Conservation (phyloP, 2,329 filamentous ascomycete species). For the Aspergillus bombycis region DNA sequence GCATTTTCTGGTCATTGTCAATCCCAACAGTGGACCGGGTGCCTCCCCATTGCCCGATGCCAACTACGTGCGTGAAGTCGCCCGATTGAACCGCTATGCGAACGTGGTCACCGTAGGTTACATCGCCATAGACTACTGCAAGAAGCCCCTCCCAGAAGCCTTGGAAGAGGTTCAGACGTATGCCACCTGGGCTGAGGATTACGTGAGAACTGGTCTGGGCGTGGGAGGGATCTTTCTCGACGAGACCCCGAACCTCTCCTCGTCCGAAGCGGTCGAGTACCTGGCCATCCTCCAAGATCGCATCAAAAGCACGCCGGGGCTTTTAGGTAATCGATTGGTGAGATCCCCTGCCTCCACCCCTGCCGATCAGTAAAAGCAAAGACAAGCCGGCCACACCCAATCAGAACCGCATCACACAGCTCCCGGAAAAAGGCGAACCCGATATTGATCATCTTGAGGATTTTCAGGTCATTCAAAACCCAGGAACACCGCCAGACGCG, state of each 20-base stretch:
- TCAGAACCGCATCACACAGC: too few relatives aligned
- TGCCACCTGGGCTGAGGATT: slow-evolving; percentile 15
- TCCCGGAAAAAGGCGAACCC: not conserved
- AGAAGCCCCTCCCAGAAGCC: slow-evolving; percentile 18
- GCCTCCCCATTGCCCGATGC: slow-evolving; percentile 14
- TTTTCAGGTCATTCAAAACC: slow-evolving; percentile 21
- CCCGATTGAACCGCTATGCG: slow-evolving; percentile 18
- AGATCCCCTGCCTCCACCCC: slow-evolving; percentile 2
- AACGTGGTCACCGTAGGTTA: slow-evolving; percentile 28
- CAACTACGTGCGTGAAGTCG: slow-evolving; percentile 19
- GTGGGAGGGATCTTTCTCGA: slow-evolving; percentile 22
- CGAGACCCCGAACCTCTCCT: slow-evolving; percentile 20
- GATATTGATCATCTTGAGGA: not conserved
- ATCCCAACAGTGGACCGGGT: slow-evolving; percentile 24
- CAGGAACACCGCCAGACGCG: slow-evolving; percentile 19
- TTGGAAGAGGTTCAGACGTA: slow-evolving; percentile 23
- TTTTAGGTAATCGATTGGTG: slow-evolving; percentile 17
- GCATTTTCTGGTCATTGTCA: slow-evolving; percentile 21
- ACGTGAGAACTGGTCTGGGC: slow-evolving; percentile 13
- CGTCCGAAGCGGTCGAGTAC: slow-evolving; percentile 12
- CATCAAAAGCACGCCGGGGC: slow-evolving; percentile 12
- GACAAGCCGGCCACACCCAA: too few relatives aligned
- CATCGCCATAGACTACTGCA: slow-evolving; percentile 28
- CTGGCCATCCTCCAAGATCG: slow-evolving; percentile 2
- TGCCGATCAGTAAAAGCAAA: not conserved